phyloP scores from a whole-genome alignment of 208 protist genomes.

The Leishmania arabica region DNA sequence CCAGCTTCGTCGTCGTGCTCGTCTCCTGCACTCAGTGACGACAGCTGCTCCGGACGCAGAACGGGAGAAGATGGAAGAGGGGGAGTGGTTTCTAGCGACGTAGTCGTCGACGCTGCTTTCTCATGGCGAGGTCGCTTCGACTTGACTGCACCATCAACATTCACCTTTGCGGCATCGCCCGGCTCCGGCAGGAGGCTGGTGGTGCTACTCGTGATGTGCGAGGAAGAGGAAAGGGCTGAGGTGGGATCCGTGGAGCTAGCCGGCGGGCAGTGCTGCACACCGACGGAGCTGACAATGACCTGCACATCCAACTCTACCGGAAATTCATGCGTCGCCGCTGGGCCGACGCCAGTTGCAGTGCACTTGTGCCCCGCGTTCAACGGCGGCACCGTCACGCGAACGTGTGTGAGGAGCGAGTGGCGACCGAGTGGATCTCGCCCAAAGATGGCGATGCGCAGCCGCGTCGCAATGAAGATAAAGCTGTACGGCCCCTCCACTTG shows the following conservation, averaged over 20 bases:
- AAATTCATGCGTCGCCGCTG: background rate
- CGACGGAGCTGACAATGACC: constrained; percentile 75
- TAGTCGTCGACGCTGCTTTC: background rate
- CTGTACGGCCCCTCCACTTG: constrained; percentile 84
- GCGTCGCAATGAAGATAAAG: constrained; percentile 77
- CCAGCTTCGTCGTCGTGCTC: constrained; percentile 32
- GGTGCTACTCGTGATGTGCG: background rate
- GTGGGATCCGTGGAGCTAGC: background rate
- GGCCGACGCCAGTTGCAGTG: background rate
- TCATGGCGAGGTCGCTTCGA: constrained; percentile 32
- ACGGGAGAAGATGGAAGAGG: background rate
- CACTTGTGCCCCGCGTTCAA: background rate
- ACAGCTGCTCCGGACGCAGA: no score
- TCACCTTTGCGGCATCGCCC: background rate
- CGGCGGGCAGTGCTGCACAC: constrained; percentile 45
- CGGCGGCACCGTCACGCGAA: constrained; percentile 22
- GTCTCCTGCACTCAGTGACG: constrained; percentile 7
- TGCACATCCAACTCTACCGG: constrained; percentile 43
- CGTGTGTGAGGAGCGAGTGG: constrained; percentile 79
- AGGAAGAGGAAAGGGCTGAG: background rate
- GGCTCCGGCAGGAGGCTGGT: background rate
- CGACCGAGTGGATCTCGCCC: constrained; percentile 90
- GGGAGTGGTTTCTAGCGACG: background rate
- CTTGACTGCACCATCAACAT: background rate
- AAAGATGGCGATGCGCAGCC: constrained; percentile 73